Evolutionary conservation across 345 rosid species (phyloP).

Genomic region (Xanthoceras sorbifolium): DNA sequence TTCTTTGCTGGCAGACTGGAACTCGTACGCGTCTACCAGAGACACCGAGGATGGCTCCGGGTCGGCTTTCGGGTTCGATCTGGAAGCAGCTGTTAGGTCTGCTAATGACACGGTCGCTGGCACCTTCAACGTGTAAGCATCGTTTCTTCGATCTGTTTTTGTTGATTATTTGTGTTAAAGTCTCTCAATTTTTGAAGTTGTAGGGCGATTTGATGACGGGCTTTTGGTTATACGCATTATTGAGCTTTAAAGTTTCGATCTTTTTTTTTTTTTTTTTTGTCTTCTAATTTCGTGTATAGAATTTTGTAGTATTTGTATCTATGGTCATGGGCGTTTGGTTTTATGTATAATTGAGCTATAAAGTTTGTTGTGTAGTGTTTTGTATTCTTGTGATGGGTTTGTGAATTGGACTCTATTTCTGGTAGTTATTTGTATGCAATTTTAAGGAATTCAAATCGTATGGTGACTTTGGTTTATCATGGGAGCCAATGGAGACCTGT

Average conservation of each 20-base stretch:
- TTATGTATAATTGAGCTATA: background rate
- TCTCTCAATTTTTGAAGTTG: background rate
- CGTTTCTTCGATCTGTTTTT: background rate
- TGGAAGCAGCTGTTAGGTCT: conserved; percentile 82
- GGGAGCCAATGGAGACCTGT: background rate
- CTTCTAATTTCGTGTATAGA: background rate
- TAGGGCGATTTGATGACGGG: background rate
- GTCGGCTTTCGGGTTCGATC: conserved; percentile 60
- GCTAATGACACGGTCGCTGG: conserved; percentile 78
- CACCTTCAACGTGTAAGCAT: conserved; percentile 73
- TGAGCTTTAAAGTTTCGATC: background rate
- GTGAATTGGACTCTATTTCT: background rate
- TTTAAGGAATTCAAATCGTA: background rate
- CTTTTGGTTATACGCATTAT: background rate
- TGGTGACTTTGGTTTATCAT: background rate
- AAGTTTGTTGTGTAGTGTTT: background rate
- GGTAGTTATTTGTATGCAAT: background rate
- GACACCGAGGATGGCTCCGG: conserved; percentile 43
- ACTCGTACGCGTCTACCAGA: conserved; percentile 67
- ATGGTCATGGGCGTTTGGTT: background rate
- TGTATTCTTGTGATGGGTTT: background rate
- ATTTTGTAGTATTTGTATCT: background rate
- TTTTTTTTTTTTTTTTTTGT: background rate
- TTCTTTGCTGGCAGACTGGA: conserved; percentile 81
- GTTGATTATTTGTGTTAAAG: background rate